Conservation (phyloP, 768 basidiomycete species). For the Pleurotus pulmonarius region DNA sequence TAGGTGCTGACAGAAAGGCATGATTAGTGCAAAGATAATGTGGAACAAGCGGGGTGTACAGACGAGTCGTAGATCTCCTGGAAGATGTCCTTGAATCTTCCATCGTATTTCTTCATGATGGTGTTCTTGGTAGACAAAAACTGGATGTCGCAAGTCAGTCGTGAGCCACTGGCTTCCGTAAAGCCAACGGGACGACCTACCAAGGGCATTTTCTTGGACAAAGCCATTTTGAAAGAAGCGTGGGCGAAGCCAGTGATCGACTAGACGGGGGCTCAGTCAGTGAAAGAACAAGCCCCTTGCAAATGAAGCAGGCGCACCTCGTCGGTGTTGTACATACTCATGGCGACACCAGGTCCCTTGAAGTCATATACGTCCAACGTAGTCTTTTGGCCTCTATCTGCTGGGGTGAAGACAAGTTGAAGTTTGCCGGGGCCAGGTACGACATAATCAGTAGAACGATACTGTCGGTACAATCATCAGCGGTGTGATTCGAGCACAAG, state of each 20-base stretch:
- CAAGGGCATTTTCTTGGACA: constrained; percentile 73
- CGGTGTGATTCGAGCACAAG: neutral
- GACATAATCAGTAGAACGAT: constrained; percentile 91
- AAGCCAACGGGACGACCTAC: constrained; percentile 28
- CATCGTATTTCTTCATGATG: constrained; percentile 96
- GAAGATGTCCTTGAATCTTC: constrained; percentile 99
- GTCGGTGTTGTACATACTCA: constrained; percentile 99
- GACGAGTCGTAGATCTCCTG: constrained; percentile 87
- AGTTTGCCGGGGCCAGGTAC: constrained; percentile 92
- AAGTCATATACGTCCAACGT: constrained; percentile 89
- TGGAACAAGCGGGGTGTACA: constrained; percentile 15
- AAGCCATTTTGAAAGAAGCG: constrained; percentile 95
- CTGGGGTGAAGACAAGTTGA: constrained; percentile 86
- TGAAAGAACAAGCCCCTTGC: neutral
- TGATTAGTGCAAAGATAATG: neutral
- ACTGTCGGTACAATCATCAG: constrained; percentile 38
- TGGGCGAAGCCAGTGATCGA: constrained; percentile 96
- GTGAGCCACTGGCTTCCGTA: no score
- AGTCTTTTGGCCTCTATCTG: constrained; percentile 64
- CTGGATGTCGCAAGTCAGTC: constrained; percentile 25
- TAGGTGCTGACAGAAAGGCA: constrained; percentile 44
- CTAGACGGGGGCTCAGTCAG: constrained; percentile 27
- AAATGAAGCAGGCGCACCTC: constrained; percentile 47
- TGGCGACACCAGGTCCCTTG: constrained; percentile 86
- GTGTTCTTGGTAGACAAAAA: constrained; percentile 99